Evolutionary conservation across 495 filamentous ascomycete genomes (phyloP), one percentile per base, ranked within the genome.

Genomic region (Neurospora tetraspora): DNA sequence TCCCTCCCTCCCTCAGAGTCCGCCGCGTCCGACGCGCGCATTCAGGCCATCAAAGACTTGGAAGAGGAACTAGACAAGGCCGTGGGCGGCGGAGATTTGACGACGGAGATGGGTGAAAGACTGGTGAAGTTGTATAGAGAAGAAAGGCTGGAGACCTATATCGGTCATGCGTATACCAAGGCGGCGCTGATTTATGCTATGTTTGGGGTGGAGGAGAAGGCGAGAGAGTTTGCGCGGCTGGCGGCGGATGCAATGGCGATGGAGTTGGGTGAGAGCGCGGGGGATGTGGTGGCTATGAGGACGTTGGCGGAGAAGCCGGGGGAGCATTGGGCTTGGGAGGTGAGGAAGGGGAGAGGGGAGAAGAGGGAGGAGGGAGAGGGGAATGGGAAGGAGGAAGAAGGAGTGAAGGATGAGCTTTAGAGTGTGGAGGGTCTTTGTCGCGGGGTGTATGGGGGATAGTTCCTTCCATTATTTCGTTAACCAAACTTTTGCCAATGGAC

Each of bases 181-280:
- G 84, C 83, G 6, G 84, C 84, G 53, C 74, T 85, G 16, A 80
- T 84, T 59, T 81, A 77, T 47, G 78, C 80, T n/a, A 78, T 84
- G 40, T 82, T 83, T 71, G 84, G 80, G 27, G 71, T 80, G 59
- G 80, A 82, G 70, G 76, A 75, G n/a, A 76, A 77, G 73, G 77
- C 82, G 9, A 72, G 42, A 3, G 72, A 76, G 68, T 83, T 80
- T 72, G 84, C 83, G 11, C 11, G 4, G 1, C 45, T 73, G 38
- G 84, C 83, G 23, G 78, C 69, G 2, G 80, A 74, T 6, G 82
- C 81, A 12, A 20, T 84, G 27, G 73, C 75, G 47, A 77, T 80
- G 23, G 84, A 85, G 77, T 74, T 70, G 2, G 84, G 84, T 0
- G 69, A 73, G 2, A 20, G 73, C 0, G 75, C 77, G 0, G 75